Conservation (phyloP, 2,329 filamentous ascomycete species). For the Aspergillus niger region DNA sequence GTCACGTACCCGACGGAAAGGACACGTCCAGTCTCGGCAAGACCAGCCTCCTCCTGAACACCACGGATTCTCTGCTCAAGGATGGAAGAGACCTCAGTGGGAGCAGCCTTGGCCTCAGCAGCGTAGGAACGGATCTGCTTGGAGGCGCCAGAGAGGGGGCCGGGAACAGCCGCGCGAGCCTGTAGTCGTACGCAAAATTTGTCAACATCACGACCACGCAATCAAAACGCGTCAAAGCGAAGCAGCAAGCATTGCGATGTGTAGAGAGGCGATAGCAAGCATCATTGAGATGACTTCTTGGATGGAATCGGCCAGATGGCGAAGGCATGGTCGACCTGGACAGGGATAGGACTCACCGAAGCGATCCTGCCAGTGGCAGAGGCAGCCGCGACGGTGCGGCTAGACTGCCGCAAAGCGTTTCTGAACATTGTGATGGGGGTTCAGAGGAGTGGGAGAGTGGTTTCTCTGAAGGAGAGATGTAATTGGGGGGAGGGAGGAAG, state of each 20-base stretch:
- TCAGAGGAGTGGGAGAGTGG: conserved; percentile 47
- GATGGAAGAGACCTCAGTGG: conserved; percentile 98
- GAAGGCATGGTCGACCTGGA: conserved; percentile 38
- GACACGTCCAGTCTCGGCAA: conserved; percentile 98
- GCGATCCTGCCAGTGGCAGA: conserved; percentile 88
- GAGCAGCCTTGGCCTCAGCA: conserved; percentile 88
- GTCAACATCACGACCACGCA: conserved; percentile 53
- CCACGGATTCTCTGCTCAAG: conserved; percentile 99
- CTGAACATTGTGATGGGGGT: conserved; percentile 78
- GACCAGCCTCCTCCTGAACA: conserved; percentile 92
- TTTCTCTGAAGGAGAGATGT: conserved; percentile 45
- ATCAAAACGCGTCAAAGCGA: conserved; percentile 25
- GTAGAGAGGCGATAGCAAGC: conserved; percentile 27
- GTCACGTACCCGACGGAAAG: conserved; percentile 93
- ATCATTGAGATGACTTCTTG: conserved; percentile 36
- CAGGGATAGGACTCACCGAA: conserved; percentile 75
- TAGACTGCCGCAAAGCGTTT: conserved; percentile 96
- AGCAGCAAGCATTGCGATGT: conserved; percentile 26
- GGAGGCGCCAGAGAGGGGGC: conserved; percentile 68
- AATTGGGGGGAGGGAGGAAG: conserved; percentile 44
- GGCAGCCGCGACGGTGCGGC: conserved; percentile 90
- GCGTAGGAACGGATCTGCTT: conserved; percentile 84
- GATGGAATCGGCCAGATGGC: conserved; percentile 36
- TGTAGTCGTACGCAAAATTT: conserved; percentile 52
- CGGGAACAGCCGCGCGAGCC: conserved; percentile 84